phyloP scores from a whole-genome alignment of 257 asterid genomes.

The Ligustrum vulgare region DNA sequence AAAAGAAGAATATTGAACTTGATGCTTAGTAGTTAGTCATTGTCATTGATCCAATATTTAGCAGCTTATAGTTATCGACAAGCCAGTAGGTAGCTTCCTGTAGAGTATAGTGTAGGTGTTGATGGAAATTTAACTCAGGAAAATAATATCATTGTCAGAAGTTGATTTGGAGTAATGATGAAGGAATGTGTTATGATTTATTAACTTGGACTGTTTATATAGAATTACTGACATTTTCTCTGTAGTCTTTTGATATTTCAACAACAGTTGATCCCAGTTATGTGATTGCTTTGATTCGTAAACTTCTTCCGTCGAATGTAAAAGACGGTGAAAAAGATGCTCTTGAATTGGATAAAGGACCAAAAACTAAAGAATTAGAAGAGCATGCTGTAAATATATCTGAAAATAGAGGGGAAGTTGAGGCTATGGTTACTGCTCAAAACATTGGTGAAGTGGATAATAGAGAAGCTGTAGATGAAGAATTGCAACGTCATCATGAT shows the following conservation, averaged over 20 bases:
- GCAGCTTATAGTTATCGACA: not conserved
- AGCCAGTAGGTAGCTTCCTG: not conserved
- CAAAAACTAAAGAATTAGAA: conserved; percentile 27
- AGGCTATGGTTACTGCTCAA: conserved; percentile 41
- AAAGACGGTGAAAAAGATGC: conserved; percentile 32
- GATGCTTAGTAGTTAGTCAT: not conserved
- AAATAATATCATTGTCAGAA: not conserved
- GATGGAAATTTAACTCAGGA: not conserved
- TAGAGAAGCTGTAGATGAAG: conserved; percentile 30
- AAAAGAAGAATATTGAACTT: not conserved
- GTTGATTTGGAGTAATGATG: not conserved
- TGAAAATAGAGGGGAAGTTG: conserved; percentile 50
- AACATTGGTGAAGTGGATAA: conserved; percentile 29
- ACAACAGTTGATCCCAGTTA: conserved; percentile 90
- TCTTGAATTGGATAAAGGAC: conserved; percentile 29
- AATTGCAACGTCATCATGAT: conserved; percentile 14
- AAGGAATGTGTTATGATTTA: not conserved
- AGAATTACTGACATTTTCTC: conserved; percentile 2
- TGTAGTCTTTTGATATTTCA: conserved; percentile 77
- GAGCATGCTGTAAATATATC: conserved; percentile 24
- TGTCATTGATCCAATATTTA: conserved; percentile 1
- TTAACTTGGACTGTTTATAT: conserved; percentile 5
- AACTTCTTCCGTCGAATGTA: conserved; percentile 56
- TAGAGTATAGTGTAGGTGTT: not conserved
- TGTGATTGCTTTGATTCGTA: conserved; percentile 89